These are phyloP conservation scores for Pseudogymnoascus sp. DNA, from an alignment of 2,329 filamentous ascomycete species.

Conservation along the genomic window DNA sequence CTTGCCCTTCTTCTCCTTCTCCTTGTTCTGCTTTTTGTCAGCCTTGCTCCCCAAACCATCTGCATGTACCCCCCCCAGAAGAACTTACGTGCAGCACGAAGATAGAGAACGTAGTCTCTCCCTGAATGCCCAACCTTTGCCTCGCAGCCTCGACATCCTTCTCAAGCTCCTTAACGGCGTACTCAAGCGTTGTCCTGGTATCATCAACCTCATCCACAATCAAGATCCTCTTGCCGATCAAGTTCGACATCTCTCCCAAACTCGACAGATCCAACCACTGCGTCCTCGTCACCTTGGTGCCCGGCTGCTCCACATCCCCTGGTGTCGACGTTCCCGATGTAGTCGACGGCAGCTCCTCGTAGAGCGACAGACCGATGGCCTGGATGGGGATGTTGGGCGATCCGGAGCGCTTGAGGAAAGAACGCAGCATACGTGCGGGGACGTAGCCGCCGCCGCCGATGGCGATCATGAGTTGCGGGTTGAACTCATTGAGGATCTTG, in stretches of 20 bases:
- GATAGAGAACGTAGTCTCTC: conserved; percentile 79
- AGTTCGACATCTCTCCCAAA: conserved; percentile 74
- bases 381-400: conserved; percentile 96
- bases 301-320: conserved; percentile 60
- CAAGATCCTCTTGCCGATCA: conserved; percentile 84
- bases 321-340: conserved; percentile 33
- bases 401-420: conserved; percentile 86
- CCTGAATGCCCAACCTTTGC: conserved; percentile 57
- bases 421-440: conserved; percentile 90
- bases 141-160: conserved; percentile 86
- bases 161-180: conserved; percentile 84
- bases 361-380: conserved; percentile 94
- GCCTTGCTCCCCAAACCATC: background rate
- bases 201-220: conserved; percentile 97
- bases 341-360: conserved; percentile 65
- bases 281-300: conserved; percentile 92
- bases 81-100: conserved; percentile 79
- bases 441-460: conserved; percentile 98
- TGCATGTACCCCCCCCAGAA: background rate
- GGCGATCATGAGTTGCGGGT: conserved; percentile 95
- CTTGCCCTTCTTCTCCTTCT: conserved; percentile 88
- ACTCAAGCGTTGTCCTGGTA: conserved; percentile 88
- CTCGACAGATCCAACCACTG: conserved; percentile 94
- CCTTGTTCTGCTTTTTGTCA: conserved; percentile 66
- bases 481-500: conserved; percentile 74